phyloP scores from a whole-genome alignment of 371 early-diverging fungal species.

The Rhizopus microsporus region DNA sequence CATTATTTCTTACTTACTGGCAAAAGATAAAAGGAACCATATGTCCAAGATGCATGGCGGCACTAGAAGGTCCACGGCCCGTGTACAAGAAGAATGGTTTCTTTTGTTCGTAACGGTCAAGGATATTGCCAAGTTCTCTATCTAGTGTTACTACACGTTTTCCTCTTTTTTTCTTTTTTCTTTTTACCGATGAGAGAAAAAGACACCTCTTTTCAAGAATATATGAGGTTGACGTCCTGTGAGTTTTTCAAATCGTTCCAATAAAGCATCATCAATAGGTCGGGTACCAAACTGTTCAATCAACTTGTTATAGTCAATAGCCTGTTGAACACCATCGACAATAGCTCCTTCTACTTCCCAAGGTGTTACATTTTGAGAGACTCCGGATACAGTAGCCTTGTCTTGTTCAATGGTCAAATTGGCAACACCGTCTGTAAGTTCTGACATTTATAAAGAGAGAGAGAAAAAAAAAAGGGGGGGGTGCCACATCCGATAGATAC shows the following conservation, averaged over 20 bases:
- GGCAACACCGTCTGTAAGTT: constrained; percentile 11
- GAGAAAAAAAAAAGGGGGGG: background rate
- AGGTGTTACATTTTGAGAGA: constrained; percentile 84
- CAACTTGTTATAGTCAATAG: constrained; percentile 96
- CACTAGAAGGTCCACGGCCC: constrained; percentile 98
- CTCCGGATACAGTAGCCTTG: constrained; percentile 12
- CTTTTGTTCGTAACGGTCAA: constrained; percentile 91
- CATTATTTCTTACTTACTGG: constrained; percentile 66
- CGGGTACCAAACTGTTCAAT: constrained; percentile 95
- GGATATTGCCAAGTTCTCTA: constrained; percentile 89
- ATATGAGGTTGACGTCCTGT: constrained; percentile 88
- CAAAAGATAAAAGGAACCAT: constrained; percentile 98
- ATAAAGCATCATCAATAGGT: constrained; percentile 73
- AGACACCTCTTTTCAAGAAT: constrained; percentile 91
- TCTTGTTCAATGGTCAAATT: constrained; percentile 15
- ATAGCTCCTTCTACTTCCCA: constrained; percentile 97
- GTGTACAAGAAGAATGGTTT: constrained; percentile 99
- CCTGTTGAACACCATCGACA: constrained; percentile 83
- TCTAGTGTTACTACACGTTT: background rate
- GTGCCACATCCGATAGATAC: too few species aligned
- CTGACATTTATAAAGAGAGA: constrained; percentile 14
- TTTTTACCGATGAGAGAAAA: constrained; percentile 95
- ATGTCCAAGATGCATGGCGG: constrained; percentile 99
- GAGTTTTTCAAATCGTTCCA: constrained; percentile 82
- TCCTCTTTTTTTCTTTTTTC: background rate